These are phyloP conservation scores for Epichloe festucae DNA, from an alignment of 2,329 filamentous ascomycete genomes.

Conservation along the genomic window DNA sequence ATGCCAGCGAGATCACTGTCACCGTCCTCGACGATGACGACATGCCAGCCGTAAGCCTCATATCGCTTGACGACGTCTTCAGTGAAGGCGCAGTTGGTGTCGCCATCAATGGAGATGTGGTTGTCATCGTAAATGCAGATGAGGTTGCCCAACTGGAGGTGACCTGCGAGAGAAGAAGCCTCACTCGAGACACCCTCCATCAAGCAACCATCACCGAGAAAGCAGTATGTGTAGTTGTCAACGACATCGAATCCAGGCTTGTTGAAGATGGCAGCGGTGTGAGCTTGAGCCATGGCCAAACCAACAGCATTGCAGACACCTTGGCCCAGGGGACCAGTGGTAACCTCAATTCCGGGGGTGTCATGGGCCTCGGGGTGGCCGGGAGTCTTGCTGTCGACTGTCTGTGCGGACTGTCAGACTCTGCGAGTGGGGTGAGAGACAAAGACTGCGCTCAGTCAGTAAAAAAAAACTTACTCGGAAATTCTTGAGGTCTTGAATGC, in stretches of 20 bases:
- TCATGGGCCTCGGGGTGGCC: conserved; percentile 96
- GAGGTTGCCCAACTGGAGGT: conserved; percentile 94
- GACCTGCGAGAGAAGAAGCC: conserved; percentile 82
- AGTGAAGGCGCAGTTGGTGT: conserved; percentile 92
- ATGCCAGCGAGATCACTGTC: conserved; percentile 80
- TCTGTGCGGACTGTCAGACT: conserved; percentile 18
- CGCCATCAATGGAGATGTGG: conserved; percentile 89
- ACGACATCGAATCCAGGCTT: conserved; percentile 84
- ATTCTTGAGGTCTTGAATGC: conserved; percentile 82
- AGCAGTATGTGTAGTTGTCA: conserved; percentile 94
- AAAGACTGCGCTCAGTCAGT: neutral
- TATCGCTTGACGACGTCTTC: conserved; percentile 94
- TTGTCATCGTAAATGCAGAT: conserved; percentile 98
- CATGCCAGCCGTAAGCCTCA: conserved; percentile 95
- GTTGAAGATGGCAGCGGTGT: conserved; percentile 88
- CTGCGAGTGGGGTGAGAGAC: neutral
- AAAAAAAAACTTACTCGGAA: conserved; percentile 65
- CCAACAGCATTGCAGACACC: conserved; percentile 96
- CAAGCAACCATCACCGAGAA: conserved; percentile 96
- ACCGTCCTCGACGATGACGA: conserved; percentile 70
- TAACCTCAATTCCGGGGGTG: conserved; percentile 90
- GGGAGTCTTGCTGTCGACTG: conserved; percentile 63
- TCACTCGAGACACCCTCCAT: conserved; percentile 97
- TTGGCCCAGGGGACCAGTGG: conserved; percentile 93
- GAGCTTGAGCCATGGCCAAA: conserved; percentile 90